phyloP scores from a whole-genome alignment of 495 filamentous ascomycete genomes.

The Ascobolus immersus region DNA sequence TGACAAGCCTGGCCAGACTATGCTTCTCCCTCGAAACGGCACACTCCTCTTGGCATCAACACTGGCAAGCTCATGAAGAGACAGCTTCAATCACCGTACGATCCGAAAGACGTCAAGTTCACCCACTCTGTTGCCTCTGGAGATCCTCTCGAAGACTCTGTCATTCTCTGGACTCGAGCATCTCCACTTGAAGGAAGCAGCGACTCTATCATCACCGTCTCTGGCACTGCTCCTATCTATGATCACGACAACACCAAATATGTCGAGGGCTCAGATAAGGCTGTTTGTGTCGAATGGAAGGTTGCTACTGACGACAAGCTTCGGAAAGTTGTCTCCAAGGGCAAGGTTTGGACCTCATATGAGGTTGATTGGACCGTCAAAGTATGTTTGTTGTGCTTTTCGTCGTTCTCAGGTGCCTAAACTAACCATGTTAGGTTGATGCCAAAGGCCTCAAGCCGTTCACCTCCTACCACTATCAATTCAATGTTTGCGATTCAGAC shows the following conservation, averaged over 20 bases:
- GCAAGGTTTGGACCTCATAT: slow-evolving; percentile 32
- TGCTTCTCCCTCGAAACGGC: too few relatives aligned
- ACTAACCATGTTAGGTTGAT: slow-evolving; percentile 25
- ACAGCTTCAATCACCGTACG: too few relatives aligned
- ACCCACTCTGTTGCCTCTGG: slow-evolving; percentile 47
- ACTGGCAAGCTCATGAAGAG: too few relatives aligned
- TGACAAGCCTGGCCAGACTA: too few relatives aligned
- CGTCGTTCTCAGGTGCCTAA: background rate
- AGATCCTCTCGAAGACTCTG: slow-evolving; percentile 35
- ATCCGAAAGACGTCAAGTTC: slow-evolving; percentile 31
- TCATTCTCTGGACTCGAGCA: slow-evolving; percentile 39
- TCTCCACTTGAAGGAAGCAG: slow-evolving; percentile 23
- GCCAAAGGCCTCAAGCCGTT: slow-evolving; percentile 30
- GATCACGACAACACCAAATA: slow-evolving; percentile 29
- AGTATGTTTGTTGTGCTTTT: slow-evolving; percentile 13
- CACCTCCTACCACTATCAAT: slow-evolving; percentile 34
- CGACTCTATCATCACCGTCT: slow-evolving; percentile 28
- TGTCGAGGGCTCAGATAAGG: slow-evolving; percentile 26
- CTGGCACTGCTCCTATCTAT: slow-evolving; percentile 28
- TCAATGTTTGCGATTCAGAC: slow-evolving; percentile 26
- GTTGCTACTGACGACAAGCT: slow-evolving; percentile 20
- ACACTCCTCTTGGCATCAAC: too few relatives aligned
- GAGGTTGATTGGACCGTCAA: slow-evolving; percentile 49
- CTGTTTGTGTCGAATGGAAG: slow-evolving; percentile 35
- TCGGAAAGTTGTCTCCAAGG: slow-evolving; percentile 19